Evolutionary conservation across 495 filamentous ascomycete genomes (phyloP), one percentile per base, ranked within the genome.

Genomic region (Penicillium flavigenum): DNA sequence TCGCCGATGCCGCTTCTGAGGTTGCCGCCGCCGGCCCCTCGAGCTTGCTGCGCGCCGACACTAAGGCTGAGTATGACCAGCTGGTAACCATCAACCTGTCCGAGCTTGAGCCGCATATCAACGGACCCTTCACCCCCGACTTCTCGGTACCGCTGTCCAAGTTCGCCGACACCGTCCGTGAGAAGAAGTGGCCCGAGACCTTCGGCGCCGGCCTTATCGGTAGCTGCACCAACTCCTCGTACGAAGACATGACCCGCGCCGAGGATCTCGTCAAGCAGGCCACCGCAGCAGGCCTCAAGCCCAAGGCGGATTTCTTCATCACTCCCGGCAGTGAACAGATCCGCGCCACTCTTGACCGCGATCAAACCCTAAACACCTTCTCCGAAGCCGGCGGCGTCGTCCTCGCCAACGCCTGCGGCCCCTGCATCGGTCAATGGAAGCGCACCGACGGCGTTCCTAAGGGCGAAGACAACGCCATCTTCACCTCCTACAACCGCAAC

Each of bases 401-500:
- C 20, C 82, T 98, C 29, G 94, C 94, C 32, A 98, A 98, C 74
- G 94, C 94, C 8, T 98, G 94, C 64, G 94, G 94, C 2, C 91
- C 91, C 55, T 96, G 91, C 60, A 96, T 96, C 60, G 94, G 94
- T 10, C 91, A 96, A 71, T 98, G 94, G 94, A 93, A 90, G 65
- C 88, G 94, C 42, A 92, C 89, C 16, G 94, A 96, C 58, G 86
- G 82, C 12, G 79, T 91, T 14, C 70, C 80, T 56, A 94, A 93
- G 77, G 91, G 91, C 56, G 88, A 91, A 32, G 73, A 79, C n/a
- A 98, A 98, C 66, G 94, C 94, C 47, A 97, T 98, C 64, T 84
- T 98, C 71, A 93, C 91, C 29, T 96, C 91, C 7, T 98, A 97
- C 76, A 98, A 98, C 82, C 88, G 94, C 58, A 98, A 98, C 76